Evolutionary conservation across 805 yeast species (phyloP).

Genomic region (Cyberlindnera petersonii): DNA sequence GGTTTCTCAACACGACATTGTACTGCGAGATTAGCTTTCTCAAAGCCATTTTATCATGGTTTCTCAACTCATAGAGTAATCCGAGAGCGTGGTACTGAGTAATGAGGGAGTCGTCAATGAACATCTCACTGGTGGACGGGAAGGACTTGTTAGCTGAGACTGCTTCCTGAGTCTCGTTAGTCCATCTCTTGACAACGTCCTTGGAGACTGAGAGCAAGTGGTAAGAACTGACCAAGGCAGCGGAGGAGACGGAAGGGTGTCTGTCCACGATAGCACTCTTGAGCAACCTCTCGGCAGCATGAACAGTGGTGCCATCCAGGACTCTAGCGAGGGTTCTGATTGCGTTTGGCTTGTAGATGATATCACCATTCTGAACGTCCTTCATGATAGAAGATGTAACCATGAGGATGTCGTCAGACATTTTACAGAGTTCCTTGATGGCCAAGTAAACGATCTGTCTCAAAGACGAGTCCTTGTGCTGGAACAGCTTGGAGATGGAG

Average conservation of each 20-base stretch:
- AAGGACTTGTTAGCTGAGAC: constrained; percentile 48
- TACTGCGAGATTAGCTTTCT: constrained; percentile 84
- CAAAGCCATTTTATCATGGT: constrained; percentile 91
- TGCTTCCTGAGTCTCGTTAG: constrained; percentile 93
- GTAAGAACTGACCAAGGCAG: constrained; percentile 91
- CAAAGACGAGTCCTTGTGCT: constrained; percentile 79
- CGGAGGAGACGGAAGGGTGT: constrained; percentile 83
- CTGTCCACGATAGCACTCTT: constrained; percentile 90
- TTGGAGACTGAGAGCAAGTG: constrained; percentile 85
- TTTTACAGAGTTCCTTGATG: constrained; percentile 81
- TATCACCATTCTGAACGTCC: constrained; percentile 88
- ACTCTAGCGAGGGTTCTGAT: constrained; percentile 88
- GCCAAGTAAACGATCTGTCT: constrained; percentile 94
- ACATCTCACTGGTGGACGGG: constrained; percentile 38
- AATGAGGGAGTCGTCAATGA: constrained; percentile 71
- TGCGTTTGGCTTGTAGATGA: constrained; percentile 88
- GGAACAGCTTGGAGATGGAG: constrained; percentile 90
- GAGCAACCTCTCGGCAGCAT: constrained; percentile 87
- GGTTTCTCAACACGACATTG: constrained; percentile 61
- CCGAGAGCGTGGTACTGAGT: constrained; percentile 97
- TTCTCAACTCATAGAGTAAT: constrained; percentile 78
- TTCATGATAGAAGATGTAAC: constrained; percentile 97
- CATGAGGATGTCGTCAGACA: constrained; percentile 92
- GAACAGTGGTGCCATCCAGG: constrained; percentile 85
- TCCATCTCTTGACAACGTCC: constrained; percentile 90